Evolutionary conservation across 2,329 filamentous ascomycete species (phyloP).

Genomic region (Sphaerostilbella broomeana): DNA sequence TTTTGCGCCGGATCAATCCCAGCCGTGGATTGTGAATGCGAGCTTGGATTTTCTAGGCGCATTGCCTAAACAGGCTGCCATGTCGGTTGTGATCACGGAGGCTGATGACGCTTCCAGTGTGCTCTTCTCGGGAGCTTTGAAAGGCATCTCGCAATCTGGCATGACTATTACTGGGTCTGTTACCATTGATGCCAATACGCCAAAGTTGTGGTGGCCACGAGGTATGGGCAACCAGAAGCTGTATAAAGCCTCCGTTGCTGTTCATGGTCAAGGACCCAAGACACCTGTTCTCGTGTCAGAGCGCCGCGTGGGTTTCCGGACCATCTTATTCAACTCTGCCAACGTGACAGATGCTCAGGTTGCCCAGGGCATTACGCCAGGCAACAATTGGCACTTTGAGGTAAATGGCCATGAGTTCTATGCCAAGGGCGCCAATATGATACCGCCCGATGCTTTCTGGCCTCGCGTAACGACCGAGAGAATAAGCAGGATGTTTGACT

Average conservation of each 20-base stretch:
- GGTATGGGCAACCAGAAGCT: constrained; percentile 51
- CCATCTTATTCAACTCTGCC: constrained; percentile 52
- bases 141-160: constrained; percentile 24
- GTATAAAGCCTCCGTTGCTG: constrained; percentile 45
- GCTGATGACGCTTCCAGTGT: constrained; percentile 31
- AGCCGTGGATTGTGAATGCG: constrained; percentile 55
- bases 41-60: constrained; percentile 51
- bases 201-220: constrained; percentile 55
- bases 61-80: constrained; percentile 34
- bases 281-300: constrained; percentile 5
- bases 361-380: constrained; percentile 38
- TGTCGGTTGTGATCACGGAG: constrained; percentile 43
- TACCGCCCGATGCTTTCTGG: constrained; percentile 18
- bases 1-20: constrained; percentile 47
- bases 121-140: constrained; percentile 25
- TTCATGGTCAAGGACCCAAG: constrained; percentile 40
- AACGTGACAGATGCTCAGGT: constrained; percentile 48
- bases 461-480: constrained; percentile 44
- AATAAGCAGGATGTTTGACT: constrained; percentile 42
- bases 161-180: constrained; percentile 40
- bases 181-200: constrained; percentile 34
- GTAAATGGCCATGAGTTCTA: constrained; percentile 59
- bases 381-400: constrained; percentile 54
- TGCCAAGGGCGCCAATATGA: constrained; percentile 28
- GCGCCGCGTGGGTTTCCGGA: constrained; percentile 46